Conservation (phyloP, 768 basidiomycete genomes). For the Trametes sanguinea region DNA sequence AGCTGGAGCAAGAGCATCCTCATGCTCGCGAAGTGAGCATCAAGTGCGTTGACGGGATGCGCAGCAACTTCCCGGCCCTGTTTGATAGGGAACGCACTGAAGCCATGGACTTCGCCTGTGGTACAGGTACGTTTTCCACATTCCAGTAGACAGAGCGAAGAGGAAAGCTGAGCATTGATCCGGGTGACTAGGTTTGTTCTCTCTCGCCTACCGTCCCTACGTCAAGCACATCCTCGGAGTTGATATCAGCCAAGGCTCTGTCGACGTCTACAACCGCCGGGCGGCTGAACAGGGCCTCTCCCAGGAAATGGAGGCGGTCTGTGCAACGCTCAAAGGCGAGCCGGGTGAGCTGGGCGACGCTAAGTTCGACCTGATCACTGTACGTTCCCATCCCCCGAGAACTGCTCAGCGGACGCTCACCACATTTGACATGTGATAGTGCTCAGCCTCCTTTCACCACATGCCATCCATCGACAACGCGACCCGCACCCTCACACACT, state of each 20-base stretch:
- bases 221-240: slow-evolving; percentile 68
- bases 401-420: background rate
- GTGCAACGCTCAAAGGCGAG: slow-evolving; percentile 51
- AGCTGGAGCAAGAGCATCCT: slow-evolving; percentile 18
- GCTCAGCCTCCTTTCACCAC: slow-evolving; percentile 65
- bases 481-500: slow-evolving; percentile 53
- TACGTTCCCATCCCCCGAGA: slow-evolving; percentile 38
- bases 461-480: slow-evolving; percentile 49
- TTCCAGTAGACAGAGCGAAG: background rate
- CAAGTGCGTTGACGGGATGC: slow-evolving; percentile 32
- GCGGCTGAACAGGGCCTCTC: slow-evolving; percentile 62
- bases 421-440: slow-evolving; percentile 42
- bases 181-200: slow-evolving; percentile 59
- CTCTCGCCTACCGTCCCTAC: slow-evolving; percentile 59
- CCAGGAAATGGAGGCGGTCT: slow-evolving; percentile 64
- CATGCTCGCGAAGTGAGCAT: slow-evolving; percentile 23
- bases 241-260: slow-evolving; percentile 73
- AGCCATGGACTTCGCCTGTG: slow-evolving; percentile 77
- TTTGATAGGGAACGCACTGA: slow-evolving; percentile 59
- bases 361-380: slow-evolving; percentile 71
- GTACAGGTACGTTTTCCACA: slow-evolving; percentile 49
- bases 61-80: slow-evolving; percentile 24
- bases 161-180: background rate
- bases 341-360: slow-evolving; percentile 50
- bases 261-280: slow-evolving; percentile 63